phyloP scores from a whole-genome alignment of 1,284 basidiomycete genomes.

The Hemileccinum hortonii region DNA sequence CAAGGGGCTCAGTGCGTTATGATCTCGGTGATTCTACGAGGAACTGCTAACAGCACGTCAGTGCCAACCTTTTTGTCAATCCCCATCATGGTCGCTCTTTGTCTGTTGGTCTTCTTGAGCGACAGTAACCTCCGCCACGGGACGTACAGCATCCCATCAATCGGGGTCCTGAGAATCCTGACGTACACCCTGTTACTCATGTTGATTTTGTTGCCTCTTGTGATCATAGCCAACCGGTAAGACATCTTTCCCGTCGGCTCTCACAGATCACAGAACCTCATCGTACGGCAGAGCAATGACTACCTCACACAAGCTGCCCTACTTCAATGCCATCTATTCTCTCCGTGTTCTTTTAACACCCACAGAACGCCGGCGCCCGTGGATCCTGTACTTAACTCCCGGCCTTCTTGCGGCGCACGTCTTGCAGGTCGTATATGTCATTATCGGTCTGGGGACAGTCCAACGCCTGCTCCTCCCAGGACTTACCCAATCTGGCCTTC shows the following conservation, averaged over 20 bases:
- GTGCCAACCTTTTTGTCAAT: conserved; percentile 76
- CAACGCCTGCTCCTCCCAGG: conserved; percentile 68
- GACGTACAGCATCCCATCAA: conserved; percentile 68
- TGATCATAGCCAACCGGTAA: conserved; percentile 6
- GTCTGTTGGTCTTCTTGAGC: conserved; percentile 54
- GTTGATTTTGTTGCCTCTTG: conserved; percentile 74
- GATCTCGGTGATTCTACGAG: conserved; percentile 2
- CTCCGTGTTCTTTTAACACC: conserved; percentile 77
- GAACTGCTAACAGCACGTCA: conserved; percentile 27
- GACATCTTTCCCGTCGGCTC: neutral
- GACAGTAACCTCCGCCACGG: conserved; percentile 60
- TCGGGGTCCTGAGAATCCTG: conserved; percentile 63
- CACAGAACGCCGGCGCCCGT: conserved; percentile 77
- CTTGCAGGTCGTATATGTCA: conserved; percentile 65
- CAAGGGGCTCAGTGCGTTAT: conserved; percentile 72
- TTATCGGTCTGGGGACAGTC: conserved; percentile 59
- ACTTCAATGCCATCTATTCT: conserved; percentile 58
- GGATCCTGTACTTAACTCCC: conserved; percentile 81
- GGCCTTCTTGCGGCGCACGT: conserved; percentile 74
- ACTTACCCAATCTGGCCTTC: conserved; percentile 30
- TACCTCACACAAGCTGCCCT: conserved; percentile 80
- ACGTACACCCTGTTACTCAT: conserved; percentile 65
- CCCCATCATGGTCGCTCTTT: conserved; percentile 48
- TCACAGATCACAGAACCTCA: neutral
- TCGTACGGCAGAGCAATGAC: conserved; percentile 66